A percentile compares a stretch with the other conserved stretches of the same genome.
Conservation (phyloP, 2,329 filamentous ascomycete genomes). For the Penicillium sp. region DNA sequence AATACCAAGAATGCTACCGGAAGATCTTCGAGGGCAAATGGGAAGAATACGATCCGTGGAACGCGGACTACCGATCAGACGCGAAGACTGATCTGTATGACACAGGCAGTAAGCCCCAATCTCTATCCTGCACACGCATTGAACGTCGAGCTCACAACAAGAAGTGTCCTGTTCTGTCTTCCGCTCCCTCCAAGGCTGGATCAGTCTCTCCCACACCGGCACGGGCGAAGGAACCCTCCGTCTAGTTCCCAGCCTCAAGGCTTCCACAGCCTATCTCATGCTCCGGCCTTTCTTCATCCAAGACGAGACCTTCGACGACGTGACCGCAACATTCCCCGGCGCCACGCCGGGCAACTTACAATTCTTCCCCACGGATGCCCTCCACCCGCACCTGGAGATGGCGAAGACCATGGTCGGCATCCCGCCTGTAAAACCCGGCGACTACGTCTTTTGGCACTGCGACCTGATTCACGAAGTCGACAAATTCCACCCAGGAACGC, state of each 20-base stretch:
- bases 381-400: slow-evolving; percentile 6
- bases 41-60: slow-evolving; percentile 76
- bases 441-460: slow-evolving; percentile 5
- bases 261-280: slow-evolving; percentile 70
- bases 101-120: no score
- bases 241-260: slow-evolving; percentile 69
- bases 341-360: slow-evolving; percentile 6
- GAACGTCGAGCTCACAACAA: no score
- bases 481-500: slow-evolving; percentile 3
- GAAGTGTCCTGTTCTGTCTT: slow-evolving; percentile 77
- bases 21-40: slow-evolving; percentile 66
- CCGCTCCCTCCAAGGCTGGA: slow-evolving; percentile 80
- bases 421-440: slow-evolving; percentile 4
- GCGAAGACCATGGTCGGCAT: slow-evolving; percentile 1
- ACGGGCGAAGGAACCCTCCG: slow-evolving; percentile 61
- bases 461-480: slow-evolving; percentile 7
- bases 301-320: no score
- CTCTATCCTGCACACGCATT: no score
- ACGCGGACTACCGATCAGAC: slow-evolving; percentile 61
- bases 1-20: slow-evolving; percentile 66
- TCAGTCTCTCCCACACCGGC: slow-evolving; percentile 64
- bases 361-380: slow-evolving; percentile 1
- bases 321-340: slow-evolving; percentile 3
- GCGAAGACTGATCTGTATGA: slow-evolving; percentile 70
- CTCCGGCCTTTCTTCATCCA: slow-evolving; percentile 80